A percentile compares a stretch with the other conserved stretches of the same genome.
Conservation (phyloP, 345 rosid species). For the Citrus unshiu region DNA sequence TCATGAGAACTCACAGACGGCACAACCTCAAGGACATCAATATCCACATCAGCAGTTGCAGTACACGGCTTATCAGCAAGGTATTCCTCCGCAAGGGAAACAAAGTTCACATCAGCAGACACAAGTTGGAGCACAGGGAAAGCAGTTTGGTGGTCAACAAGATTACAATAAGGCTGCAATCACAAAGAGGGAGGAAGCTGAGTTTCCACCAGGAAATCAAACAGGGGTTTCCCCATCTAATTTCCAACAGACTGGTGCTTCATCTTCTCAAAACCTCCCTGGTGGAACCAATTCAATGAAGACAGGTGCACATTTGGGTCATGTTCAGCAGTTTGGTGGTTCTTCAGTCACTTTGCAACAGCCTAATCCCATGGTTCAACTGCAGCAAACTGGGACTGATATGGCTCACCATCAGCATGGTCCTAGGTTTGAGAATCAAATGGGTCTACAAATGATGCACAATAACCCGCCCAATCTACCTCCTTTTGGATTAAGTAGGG, state of each 20-base stretch:
- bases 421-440: conserved; percentile 55
- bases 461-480: conserved; percentile 50
- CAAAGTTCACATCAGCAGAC: conserved; percentile 48
- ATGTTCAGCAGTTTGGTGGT: conserved; percentile 55
- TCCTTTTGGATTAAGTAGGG: conserved; percentile 41
- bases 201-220: conserved; percentile 52
- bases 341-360: conserved; percentile 49
- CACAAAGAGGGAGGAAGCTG: conserved; percentile 54
- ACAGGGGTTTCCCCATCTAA: conserved; percentile 61
- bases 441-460: conserved; percentile 44
- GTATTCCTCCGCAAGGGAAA: conserved; percentile 39
- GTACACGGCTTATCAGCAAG: conserved; percentile 57
- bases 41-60: conserved; percentile 55
- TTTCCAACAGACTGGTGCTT: conserved; percentile 41
- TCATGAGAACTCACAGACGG: conserved; percentile 39
- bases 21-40: conserved; percentile 52
- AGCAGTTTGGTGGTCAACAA: conserved; percentile 48
- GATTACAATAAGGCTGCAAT: conserved; percentile 38
- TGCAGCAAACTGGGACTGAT: conserved; percentile 56
- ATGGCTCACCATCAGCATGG: conserved; percentile 52
- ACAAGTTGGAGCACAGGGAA: conserved; percentile 51
- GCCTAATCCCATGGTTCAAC: conserved; percentile 36
- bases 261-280: conserved; percentile 54
- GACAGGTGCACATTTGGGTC: conserved; percentile 41
- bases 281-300: conserved; percentile 43